These are phyloP conservation scores for Solanum megistacrolobum DNA, from an alignment of 257 asterid species.

Conservation along the genomic window DNA sequence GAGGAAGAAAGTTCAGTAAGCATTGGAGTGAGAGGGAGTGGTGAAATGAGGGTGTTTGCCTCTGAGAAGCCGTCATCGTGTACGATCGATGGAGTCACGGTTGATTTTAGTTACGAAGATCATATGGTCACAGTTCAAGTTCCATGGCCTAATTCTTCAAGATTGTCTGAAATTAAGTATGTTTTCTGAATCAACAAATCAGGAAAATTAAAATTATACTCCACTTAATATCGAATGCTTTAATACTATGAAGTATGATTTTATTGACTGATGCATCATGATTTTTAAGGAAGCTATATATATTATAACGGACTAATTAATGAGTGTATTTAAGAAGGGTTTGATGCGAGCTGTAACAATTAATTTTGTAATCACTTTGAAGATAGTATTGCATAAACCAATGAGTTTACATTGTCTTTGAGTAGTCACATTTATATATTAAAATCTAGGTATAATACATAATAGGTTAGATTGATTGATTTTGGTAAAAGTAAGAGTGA, in stretches of 20 bases:
- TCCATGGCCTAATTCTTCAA: slow-evolving; percentile 14
- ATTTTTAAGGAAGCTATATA: background rate
- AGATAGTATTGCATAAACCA: background rate
- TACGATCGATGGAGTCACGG: slow-evolving; percentile 3
- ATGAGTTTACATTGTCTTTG: background rate
- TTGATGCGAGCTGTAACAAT: background rate
- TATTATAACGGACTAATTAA: background rate
- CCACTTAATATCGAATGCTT: background rate
- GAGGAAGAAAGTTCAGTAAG: background rate
- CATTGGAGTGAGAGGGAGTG: slow-evolving; percentile 14
- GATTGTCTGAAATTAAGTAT: background rate
- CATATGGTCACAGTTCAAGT: slow-evolving; percentile 19
- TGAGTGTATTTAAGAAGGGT: background rate
- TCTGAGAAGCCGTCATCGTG: slow-evolving; percentile 16
- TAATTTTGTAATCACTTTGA: background rate
- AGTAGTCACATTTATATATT: background rate
- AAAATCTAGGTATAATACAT: background rate
- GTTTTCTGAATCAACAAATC: background rate
- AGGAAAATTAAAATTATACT: background rate
- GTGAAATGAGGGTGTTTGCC: slow-evolving; percentile 24
- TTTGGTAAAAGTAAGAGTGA: background rate
- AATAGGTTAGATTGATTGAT: background rate
- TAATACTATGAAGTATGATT: background rate
- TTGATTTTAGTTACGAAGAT: slow-evolving; percentile 7
- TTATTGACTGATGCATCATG: background rate